Evolutionary conservation across 1,284 basidiomycete genomes (phyloP).

Genomic region (Cryptococcus amylolentus): DNA sequence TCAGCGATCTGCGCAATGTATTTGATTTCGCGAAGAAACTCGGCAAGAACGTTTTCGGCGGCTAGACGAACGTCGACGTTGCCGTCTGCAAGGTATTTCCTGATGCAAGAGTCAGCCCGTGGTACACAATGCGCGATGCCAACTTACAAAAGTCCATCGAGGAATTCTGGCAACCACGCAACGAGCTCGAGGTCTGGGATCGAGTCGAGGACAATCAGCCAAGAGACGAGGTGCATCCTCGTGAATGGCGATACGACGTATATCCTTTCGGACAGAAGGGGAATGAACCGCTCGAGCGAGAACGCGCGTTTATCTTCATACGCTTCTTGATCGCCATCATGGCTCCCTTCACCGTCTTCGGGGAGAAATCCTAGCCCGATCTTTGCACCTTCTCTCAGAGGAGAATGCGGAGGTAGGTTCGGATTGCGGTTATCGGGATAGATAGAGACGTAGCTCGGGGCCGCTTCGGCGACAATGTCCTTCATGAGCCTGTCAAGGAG

Average conservation of each 20-base stretch:
- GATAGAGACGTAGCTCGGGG: constrained; percentile 88
- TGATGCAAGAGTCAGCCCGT: constrained; percentile 38
- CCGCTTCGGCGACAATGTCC: constrained; percentile 95
- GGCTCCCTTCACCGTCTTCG: neutral
- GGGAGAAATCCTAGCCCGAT: neutral
- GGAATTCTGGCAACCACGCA: constrained; percentile 87
- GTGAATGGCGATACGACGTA: constrained; percentile 95
- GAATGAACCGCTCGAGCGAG: constrained; percentile 90
- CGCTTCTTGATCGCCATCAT: constrained; percentile 52
- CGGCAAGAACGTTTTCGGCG: constrained; percentile 85
- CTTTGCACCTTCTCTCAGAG: neutral
- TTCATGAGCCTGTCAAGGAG: constrained; percentile 95
- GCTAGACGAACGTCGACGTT: constrained; percentile 90
- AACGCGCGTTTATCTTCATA: constrained; percentile 60
- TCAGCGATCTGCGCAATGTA: constrained; percentile 72
- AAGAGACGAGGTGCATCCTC: constrained; percentile 90
- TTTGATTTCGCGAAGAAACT: constrained; percentile 89
- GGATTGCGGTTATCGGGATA: constrained; percentile 55
- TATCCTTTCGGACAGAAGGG: constrained; percentile 86
- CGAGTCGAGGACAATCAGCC: constrained; percentile 94
- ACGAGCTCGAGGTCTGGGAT: constrained; percentile 95
- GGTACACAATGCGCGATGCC: neutral
- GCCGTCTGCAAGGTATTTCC: constrained; percentile 92
- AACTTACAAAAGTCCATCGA: constrained; percentile 86
- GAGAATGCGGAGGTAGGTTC: constrained; percentile 20